Conservation (phyloP, 768 basidiomycete genomes). For the Hygrophorus pudorinus region DNA sequence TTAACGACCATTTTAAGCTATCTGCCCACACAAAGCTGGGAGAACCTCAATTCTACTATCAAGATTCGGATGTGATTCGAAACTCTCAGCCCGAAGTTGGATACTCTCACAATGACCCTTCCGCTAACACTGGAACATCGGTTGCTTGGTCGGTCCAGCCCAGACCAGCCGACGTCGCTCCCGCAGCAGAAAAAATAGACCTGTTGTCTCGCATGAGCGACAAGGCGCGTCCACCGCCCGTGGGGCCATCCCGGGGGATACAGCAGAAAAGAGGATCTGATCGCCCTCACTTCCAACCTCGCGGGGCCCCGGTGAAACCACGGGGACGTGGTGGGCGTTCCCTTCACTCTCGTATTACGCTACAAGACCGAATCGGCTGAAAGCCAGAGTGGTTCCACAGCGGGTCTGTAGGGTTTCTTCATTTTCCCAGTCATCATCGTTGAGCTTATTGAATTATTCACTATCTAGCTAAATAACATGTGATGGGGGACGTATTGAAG, state of each 20-base stretch:
- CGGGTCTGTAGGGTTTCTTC: background rate
- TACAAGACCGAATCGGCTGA: constrained; percentile 1
- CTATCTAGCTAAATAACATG: too few relatives aligned
- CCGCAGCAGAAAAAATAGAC: background rate
- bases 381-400: background rate
- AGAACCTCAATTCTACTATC: too few relatives aligned
- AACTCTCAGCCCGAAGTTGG: too few relatives aligned
- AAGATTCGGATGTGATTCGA: too few relatives aligned
- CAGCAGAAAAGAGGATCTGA: background rate
- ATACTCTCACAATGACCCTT: too few relatives aligned
- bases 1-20: too few relatives aligned
- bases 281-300: background rate
- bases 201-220: constrained; percentile 4
- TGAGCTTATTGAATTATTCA: too few relatives aligned
- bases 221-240: background rate
- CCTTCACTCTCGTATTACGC: background rate
- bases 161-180: background rate
- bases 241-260: background rate
- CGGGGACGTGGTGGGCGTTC: background rate
- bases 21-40: too few relatives aligned
- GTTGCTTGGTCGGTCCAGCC: background rate
- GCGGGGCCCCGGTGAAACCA: background rate
- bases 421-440: background rate
- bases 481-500: too few relatives aligned
- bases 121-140: too few relatives aligned